These are phyloP conservation scores for Bauhinia variegata DNA, from an alignment of 306 rosid species.

Conservation along the genomic window DNA sequence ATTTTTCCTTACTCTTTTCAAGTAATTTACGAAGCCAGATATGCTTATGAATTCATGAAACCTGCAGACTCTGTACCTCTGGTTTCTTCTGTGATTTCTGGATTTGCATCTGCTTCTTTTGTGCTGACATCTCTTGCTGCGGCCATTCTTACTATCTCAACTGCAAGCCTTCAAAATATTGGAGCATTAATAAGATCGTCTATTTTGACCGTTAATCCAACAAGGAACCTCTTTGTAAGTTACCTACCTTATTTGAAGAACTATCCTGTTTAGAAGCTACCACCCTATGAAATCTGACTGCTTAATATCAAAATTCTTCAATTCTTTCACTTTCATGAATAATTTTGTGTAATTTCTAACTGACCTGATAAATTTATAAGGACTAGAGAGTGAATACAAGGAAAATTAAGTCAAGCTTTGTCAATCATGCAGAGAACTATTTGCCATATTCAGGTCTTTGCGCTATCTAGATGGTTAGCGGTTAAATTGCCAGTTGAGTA, in stretches of 20 bases:
- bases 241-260: conserved; percentile 28
- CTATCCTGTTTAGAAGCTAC: conserved; percentile 4
- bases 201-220: conserved; percentile 64
- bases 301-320: not conserved
- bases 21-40: no score
- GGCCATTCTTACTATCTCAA: conserved; percentile 76
- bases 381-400: conserved; percentile 16
- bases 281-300: not conserved
- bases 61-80: conserved; percentile 70
- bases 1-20: no score
- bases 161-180: conserved; percentile 76
- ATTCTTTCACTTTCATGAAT: not conserved
- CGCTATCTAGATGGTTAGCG: conserved; percentile 79
- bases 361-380: not conserved
- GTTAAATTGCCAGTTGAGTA: conserved; percentile 76
- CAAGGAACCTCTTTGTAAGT: conserved; percentile 79
- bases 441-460: conserved; percentile 84
- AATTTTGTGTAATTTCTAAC: not conserved
- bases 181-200: conserved; percentile 55
- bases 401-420: conserved; percentile 26
- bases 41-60: conserved; percentile 23
- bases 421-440: conserved; percentile 77
- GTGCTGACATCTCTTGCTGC: conserved; percentile 63
- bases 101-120: conserved; percentile 67
- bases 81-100: conserved; percentile 59